These are phyloP conservation scores for Rutstroemia sp. DNA, from an alignment of 2,329 filamentous ascomycete genomes.

Conservation along the genomic window DNA sequence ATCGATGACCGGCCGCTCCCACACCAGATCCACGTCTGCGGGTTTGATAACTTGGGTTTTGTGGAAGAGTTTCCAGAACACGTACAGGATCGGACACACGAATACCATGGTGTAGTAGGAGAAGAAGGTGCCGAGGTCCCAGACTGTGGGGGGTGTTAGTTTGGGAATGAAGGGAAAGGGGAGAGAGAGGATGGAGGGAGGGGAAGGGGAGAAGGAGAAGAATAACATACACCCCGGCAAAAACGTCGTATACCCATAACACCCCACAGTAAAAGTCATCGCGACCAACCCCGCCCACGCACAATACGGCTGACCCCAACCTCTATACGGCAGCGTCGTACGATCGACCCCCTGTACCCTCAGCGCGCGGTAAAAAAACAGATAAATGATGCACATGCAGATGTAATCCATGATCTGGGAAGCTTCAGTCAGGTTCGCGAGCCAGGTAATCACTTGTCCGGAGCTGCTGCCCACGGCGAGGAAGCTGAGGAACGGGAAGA, in stretches of 20 bases:
- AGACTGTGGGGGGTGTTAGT: slow-evolving; percentile 14
- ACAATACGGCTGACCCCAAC: slow-evolving; percentile 53
- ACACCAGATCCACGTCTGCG: slow-evolving; percentile 46
- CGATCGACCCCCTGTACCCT: slow-evolving; percentile 60
- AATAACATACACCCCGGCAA: slow-evolving; percentile 40
- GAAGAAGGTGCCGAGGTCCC: slow-evolving; percentile 55
- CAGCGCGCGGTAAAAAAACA: slow-evolving; percentile 63
- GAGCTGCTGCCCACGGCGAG: slow-evolving; percentile 50
- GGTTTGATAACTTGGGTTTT: slow-evolving; percentile 44
- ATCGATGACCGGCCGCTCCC: slow-evolving; percentile 23
- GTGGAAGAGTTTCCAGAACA: slow-evolving; percentile 64
- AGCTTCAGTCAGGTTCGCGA: slow-evolving; percentile 54
- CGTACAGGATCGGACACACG: slow-evolving; percentile 49
- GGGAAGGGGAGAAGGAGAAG: background rate
- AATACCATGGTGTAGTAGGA: slow-evolving; percentile 65
- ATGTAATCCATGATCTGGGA: slow-evolving; percentile 68
- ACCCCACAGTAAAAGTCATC: slow-evolving; percentile 61
- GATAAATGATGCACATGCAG: slow-evolving; percentile 61
- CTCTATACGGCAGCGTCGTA: slow-evolving; percentile 58
- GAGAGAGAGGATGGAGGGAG: background rate
- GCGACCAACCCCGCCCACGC: slow-evolving; percentile 52
- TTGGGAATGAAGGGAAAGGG: background rate
- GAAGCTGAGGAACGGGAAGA: slow-evolving; percentile 63
- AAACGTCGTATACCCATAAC: slow-evolving; percentile 69
- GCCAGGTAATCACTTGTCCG: slow-evolving; percentile 33